phyloP scores from a whole-genome alignment of 2,329 filamentous ascomycete species.

The Fusarium cicatricum region DNA sequence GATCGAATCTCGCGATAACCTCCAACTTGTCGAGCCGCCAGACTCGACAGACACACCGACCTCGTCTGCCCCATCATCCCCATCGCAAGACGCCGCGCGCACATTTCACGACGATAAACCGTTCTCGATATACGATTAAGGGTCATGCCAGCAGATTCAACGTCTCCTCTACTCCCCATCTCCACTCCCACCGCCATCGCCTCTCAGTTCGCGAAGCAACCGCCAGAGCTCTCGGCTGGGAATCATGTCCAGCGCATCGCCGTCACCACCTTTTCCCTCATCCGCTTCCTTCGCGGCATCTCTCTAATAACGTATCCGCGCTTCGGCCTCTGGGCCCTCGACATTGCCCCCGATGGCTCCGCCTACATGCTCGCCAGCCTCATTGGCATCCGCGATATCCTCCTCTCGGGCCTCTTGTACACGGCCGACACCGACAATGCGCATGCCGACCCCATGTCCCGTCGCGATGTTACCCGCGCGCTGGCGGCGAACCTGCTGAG shows the following conservation, averaged over 20 bases:
- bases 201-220: conserved; percentile 8
- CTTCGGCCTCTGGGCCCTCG: conserved; percentile 43
- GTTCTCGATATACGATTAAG: conserved; percentile 4
- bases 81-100: background rate
- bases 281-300: conserved; percentile 43
- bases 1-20: conserved; percentile 12
- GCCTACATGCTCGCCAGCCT: conserved; percentile 44
- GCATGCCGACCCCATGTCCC: conserved; percentile 17
- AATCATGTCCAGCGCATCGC: conserved; percentile 35
- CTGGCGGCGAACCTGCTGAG: conserved; percentile 44
- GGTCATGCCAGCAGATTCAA: conserved; percentile 31
- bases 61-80: background rate
- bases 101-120: background rate
- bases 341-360: conserved; percentile 39
- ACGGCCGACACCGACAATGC: conserved; percentile 34
- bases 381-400: conserved; percentile 45
- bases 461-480: conserved; percentile 43
- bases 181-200: conserved; percentile 35
- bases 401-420: conserved; percentile 43
- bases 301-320: conserved; percentile 41
- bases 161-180: conserved; percentile 40
- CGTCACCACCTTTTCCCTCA: conserved; percentile 36
- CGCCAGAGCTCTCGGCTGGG: conserved; percentile 19
- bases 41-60: conserved; percentile 10
- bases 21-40: conserved; percentile 9